Conservation (phyloP, 306 rosid species). For the Prunus mira region DNA sequence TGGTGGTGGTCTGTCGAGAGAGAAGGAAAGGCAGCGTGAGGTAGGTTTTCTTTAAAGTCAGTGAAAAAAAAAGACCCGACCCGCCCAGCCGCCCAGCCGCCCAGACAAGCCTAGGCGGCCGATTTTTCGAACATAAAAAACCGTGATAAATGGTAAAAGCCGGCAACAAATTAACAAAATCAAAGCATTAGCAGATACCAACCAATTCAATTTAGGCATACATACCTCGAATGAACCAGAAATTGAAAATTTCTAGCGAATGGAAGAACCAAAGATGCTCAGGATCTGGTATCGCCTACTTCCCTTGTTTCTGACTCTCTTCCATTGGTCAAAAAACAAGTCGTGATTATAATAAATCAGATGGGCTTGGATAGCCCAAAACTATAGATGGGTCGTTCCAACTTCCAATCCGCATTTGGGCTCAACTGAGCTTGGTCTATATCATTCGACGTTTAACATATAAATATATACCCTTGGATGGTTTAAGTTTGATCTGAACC, state of each 20-base stretch:
- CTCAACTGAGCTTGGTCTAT: background rate
- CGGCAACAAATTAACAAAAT: background rate
- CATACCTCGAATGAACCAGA: constrained; percentile 4
- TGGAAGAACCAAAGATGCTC: background rate
- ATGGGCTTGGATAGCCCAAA: background rate
- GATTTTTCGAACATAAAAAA: too few relatives aligned
- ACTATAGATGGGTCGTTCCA: background rate
- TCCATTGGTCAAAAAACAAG: background rate
- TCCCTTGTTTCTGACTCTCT: background rate
- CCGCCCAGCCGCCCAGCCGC: too few relatives aligned
- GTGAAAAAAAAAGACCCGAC: too few relatives aligned
- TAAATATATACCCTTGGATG: too few relatives aligned
- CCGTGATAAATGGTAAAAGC: background rate
- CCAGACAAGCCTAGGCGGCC: too few relatives aligned
- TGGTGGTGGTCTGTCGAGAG: too few relatives aligned
- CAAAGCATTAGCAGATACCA: background rate
- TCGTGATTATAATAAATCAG: too few relatives aligned
- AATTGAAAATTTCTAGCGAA: background rate
- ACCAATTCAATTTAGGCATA: background rate
- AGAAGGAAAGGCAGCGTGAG: too few relatives aligned
- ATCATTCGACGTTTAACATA: background rate
- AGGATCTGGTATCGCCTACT: background rate
- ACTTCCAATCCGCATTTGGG: background rate
- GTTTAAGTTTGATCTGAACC: too few relatives aligned
- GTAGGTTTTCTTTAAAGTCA: too few relatives aligned